A percentile compares a stretch with the other conserved stretches of the same genome.
These are phyloP conservation scores for Fusarium sp. DNA, from an alignment of 2,329 filamentous ascomycete genomes.

Conservation along the genomic window DNA sequence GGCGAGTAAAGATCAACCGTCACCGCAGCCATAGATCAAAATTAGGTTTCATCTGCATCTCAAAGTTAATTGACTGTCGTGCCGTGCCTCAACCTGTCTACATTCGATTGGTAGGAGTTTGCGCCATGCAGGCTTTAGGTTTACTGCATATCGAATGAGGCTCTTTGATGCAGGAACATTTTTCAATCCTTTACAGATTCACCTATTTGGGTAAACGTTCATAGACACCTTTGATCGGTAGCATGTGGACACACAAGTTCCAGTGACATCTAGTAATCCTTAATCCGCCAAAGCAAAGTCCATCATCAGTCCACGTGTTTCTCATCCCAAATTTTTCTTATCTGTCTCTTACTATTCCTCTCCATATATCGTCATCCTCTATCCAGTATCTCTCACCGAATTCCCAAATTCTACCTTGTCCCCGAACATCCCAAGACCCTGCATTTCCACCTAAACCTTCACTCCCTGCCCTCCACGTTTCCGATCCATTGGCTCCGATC, in stretches of 20 bases:
- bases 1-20: neutral
- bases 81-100: neutral
- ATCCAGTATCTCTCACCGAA: slow-evolving; percentile 30
- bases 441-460: slow-evolving; percentile 21
- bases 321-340: neutral
- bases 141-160: neutral
- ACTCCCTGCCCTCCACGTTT: slow-evolving; percentile 45
- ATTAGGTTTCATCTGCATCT: neutral
- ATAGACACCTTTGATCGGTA: too few relatives aligned
- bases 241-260: too few relatives aligned
- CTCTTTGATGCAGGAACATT: neutral
- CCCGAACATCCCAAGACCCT: slow-evolving; percentile 5
- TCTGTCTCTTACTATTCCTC: neutral
- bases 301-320: neutral
- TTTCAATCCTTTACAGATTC: too few relatives aligned
- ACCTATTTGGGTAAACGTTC: too few relatives aligned
- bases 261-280: neutral
- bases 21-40: neutral
- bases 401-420: neutral
- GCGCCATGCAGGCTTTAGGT: neutral
- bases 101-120: neutral
- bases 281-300: neutral
- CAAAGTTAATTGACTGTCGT: neutral
- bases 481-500: slow-evolving; percentile 49
- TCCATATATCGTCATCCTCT: neutral